Conservation (phyloP, 2,329 filamentous ascomycete species). For the Hypomyces rosellus region DNA sequence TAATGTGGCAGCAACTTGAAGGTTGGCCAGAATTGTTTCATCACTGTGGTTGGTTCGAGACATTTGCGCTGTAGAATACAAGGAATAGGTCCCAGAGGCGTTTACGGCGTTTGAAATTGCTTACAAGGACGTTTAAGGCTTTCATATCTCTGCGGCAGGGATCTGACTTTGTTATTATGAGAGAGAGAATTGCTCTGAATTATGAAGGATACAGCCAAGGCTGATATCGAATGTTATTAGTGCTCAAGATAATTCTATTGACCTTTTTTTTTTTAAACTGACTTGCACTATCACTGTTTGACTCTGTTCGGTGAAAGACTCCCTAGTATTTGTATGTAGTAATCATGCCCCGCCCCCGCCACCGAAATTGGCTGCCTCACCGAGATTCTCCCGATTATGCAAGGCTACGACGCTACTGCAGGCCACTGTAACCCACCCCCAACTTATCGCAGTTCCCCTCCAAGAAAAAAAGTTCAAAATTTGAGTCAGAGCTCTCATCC, state of each 20-base stretch:
- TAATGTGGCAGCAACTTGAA: too few species aligned
- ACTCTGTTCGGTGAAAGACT: too few species aligned
- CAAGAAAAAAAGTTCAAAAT: constrained; percentile 1
- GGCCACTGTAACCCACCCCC: neutral
- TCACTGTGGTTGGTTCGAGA: neutral
- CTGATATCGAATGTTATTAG: neutral
- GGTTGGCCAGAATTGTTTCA: neutral
- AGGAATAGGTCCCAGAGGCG: constrained; percentile 8
- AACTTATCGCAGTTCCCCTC: neutral
- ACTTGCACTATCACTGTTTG: too few species aligned
- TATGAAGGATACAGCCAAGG: neutral
- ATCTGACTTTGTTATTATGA: neutral
- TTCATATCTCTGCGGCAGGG: neutral
- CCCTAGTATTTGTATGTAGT: too few species aligned
- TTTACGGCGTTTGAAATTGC: constrained; percentile 15
- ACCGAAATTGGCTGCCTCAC: neutral
- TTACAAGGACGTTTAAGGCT: constrained; percentile 1
- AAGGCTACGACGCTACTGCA: constrained; percentile 3
- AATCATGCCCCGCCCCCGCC: constrained; percentile 2
- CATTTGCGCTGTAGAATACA: constrained; percentile 3
- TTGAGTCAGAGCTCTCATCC: constrained; percentile 5
- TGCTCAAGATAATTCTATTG: neutral
- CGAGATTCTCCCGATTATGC: constrained; percentile 10
- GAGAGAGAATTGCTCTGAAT: neutral
- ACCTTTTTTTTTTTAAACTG: neutral